phyloP scores from a whole-genome alignment of 2,329 filamentous ascomycete genomes.

The Arthrobotrys entomopaga region DNA sequence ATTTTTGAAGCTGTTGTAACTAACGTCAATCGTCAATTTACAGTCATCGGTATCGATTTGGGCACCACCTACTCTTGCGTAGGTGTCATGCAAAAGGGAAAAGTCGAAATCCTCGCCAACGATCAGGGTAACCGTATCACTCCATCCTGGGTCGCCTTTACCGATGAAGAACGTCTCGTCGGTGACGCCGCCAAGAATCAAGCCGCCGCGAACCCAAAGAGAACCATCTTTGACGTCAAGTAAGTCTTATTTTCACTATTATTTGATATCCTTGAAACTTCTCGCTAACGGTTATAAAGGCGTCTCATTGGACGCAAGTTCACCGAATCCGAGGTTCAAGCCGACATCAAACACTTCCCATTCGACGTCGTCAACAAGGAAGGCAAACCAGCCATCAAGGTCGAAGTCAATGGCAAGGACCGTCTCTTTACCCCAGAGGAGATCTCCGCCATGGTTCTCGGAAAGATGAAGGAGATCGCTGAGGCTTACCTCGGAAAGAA shows the following conservation, averaged over 20 bases:
- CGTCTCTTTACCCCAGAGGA: constrained; percentile 84
- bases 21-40: constrained; percentile 15
- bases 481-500: constrained; percentile 83
- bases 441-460: constrained; percentile 81
- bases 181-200: constrained; percentile 98
- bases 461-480: constrained; percentile 86
- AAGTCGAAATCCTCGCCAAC: constrained; percentile 95
- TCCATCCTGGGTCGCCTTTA: constrained; percentile 94
- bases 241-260: constrained; percentile 65
- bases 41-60: constrained; percentile 95
- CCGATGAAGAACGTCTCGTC: constrained; percentile 94
- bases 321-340: constrained; percentile 85
- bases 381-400: constrained; percentile 86
- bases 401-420: constrained; percentile 72
- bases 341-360: constrained; percentile 97
- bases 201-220: constrained; percentile 79
- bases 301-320: constrained; percentile 87
- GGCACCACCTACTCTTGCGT: constrained; percentile 91
- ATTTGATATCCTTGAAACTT: constrained; percentile 55
- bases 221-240: constrained; percentile 86
- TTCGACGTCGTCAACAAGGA: constrained; percentile 92
- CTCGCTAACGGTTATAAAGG: constrained; percentile 65
- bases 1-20: background rate
- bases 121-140: constrained; percentile 97
- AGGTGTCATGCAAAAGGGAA: constrained; percentile 94